phyloP scores from a whole-genome alignment of 1,284 basidiomycete genomes.

The Naganishia sp. region DNA sequence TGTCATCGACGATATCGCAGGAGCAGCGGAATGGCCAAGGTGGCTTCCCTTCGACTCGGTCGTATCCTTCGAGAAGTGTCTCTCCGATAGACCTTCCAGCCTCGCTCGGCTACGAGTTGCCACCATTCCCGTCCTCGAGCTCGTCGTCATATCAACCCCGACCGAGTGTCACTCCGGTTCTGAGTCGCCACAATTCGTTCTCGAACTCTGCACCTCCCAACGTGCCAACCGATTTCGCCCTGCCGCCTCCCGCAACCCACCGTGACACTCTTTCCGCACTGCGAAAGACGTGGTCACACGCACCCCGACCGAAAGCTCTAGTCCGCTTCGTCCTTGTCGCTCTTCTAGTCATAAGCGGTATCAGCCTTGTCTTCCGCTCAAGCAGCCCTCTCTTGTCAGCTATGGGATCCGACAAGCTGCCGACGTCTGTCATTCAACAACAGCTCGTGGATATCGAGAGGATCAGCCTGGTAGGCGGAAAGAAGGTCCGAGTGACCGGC shows the following conservation, averaged over 20 bases:
- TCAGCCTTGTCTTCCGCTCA: conserved; percentile 2
- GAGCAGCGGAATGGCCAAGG: conserved; percentile 15
- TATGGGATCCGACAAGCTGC: background rate
- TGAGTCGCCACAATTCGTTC: conserved; percentile 11
- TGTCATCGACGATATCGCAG: background rate
- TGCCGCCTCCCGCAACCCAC: conserved; percentile 1
- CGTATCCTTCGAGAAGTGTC: conserved; percentile 1
- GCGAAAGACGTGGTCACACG: background rate
- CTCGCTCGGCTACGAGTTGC: background rate
- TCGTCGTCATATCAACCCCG: conserved; percentile 15
- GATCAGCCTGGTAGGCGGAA: conserved; percentile 15
- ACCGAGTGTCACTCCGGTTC: background rate
- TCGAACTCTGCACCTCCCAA: background rate
- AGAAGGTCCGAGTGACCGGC: conserved; percentile 16
- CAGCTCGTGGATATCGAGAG: conserved; percentile 17
- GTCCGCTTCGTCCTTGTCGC: background rate
- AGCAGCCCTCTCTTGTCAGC: background rate
- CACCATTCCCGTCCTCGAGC: conserved; percentile 8
- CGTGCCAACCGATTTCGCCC: background rate
- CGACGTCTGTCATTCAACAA: background rate
- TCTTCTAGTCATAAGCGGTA: background rate
- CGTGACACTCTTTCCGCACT: background rate
- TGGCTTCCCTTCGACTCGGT: conserved; percentile 31
- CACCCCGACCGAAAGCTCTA: background rate
- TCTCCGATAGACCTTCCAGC: background rate